These are phyloP conservation scores for Coemansia reversa DNA, from an alignment of 192 early-diverging fungal species.

Conservation along the genomic window DNA sequence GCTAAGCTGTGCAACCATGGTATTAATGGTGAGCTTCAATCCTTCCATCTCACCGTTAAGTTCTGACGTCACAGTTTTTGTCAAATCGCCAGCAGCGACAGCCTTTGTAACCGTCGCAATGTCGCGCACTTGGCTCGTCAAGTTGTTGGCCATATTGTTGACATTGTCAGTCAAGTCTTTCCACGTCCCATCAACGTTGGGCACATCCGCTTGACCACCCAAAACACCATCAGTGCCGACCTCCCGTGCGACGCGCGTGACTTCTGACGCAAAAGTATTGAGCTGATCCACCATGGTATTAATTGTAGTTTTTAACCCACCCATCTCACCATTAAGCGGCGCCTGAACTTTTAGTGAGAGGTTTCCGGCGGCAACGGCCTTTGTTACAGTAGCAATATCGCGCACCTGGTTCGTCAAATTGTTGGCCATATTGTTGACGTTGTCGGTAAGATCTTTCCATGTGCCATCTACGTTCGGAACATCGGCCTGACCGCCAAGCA, in stretches of 20 bases:
- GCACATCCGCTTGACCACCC: slow-evolving; percentile 61
- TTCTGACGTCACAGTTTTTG: slow-evolving; percentile 50
- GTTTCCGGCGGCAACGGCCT: slow-evolving; percentile 59
- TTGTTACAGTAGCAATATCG: slow-evolving; percentile 59
- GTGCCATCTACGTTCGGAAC: slow-evolving; percentile 56
- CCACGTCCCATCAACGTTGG: slow-evolving; percentile 62
- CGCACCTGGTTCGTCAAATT: slow-evolving; percentile 62
- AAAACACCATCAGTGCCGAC: slow-evolving; percentile 65
- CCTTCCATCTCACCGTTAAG: slow-evolving; percentile 62
- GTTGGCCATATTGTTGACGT: slow-evolving; percentile 60
- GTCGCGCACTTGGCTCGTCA: slow-evolving; percentile 63
- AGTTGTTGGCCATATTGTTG: slow-evolving; percentile 62
- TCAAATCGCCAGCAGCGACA: slow-evolving; percentile 59
- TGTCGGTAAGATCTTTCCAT: slow-evolving; percentile 59
- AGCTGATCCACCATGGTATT: slow-evolving; percentile 66
- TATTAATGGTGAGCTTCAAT: slow-evolving; percentile 60
- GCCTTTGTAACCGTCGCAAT: slow-evolving; percentile 62
- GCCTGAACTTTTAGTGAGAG: slow-evolving; percentile 57
- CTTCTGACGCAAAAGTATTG: slow-evolving; percentile 59
- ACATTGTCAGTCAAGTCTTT: slow-evolving; percentile 67
- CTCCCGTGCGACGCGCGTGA: slow-evolving; percentile 62
- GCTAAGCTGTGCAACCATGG: slow-evolving; percentile 58
- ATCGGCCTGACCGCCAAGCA: slow-evolving; percentile 56
- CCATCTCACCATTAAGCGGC: slow-evolving; percentile 59
- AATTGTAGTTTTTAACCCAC: slow-evolving; percentile 59